Evolutionary conservation across 768 basidiomycete genomes (phyloP).

Genomic region (Boletus pseudo-olivaceus): DNA sequence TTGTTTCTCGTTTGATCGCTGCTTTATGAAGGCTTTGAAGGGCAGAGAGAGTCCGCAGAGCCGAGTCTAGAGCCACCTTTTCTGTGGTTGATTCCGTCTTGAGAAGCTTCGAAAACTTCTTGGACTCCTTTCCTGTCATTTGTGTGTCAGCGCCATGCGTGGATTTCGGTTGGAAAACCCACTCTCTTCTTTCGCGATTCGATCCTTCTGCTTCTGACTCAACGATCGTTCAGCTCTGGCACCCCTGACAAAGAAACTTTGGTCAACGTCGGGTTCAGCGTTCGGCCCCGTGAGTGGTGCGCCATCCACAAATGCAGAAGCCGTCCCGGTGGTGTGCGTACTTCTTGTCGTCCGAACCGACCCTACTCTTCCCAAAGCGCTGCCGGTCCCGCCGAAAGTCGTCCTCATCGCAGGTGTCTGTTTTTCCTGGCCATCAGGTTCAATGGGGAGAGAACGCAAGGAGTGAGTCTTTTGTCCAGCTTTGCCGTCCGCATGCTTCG

Average conservation of each 20-base stretch:
- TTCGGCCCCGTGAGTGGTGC: slow-evolving; percentile 50
- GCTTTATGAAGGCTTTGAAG: slow-evolving; percentile 69
- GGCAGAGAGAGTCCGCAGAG: slow-evolving; percentile 61
- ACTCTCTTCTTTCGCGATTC: slow-evolving; percentile 54
- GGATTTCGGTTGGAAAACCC: slow-evolving; percentile 10
- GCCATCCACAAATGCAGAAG: slow-evolving; percentile 48
- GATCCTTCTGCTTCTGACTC: slow-evolving; percentile 48
- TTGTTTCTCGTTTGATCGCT: slow-evolving; percentile 63
- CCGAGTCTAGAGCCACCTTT: slow-evolving; percentile 54
- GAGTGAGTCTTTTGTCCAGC: slow-evolving; percentile 10
- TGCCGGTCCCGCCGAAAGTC: not conserved
- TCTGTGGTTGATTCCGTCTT: slow-evolving; percentile 67
- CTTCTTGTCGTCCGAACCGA: slow-evolving; percentile 26
- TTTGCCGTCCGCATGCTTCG: not conserved
- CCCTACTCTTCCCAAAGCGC: slow-evolving; percentile 11
- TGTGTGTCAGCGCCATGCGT: not conserved
- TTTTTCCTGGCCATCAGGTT: slow-evolving; percentile 5
- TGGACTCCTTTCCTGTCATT: slow-evolving; percentile 51
- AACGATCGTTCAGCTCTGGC: slow-evolving; percentile 46
- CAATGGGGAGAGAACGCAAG: slow-evolving; percentile 24
- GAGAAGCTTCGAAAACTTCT: slow-evolving; percentile 64
- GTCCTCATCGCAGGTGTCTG: not conserved
- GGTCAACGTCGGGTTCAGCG: slow-evolving; percentile 40
- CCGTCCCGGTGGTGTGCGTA: slow-evolving; percentile 8
- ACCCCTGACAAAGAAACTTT: slow-evolving; percentile 39